Conservation (phyloP, 805 yeast genomes). For the Wickerhamiella bombiphila region DNA sequence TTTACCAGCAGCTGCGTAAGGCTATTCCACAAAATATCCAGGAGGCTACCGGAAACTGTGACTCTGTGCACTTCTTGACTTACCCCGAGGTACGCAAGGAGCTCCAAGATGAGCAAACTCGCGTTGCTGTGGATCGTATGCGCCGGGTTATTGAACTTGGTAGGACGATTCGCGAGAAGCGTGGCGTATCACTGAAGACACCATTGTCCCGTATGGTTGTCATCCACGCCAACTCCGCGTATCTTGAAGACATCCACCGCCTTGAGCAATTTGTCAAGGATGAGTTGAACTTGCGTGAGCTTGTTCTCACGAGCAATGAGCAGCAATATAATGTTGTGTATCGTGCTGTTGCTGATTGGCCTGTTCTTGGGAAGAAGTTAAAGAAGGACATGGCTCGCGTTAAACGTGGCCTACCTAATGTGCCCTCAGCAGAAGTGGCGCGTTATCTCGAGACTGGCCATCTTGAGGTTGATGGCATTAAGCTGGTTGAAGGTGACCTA, state of each 20-base stretch:
- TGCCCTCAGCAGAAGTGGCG: slow-evolving; percentile 74
- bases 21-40: slow-evolving; percentile 27
- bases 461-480: slow-evolving; percentile 78
- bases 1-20: slow-evolving; percentile 63
- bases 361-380: slow-evolving; percentile 91
- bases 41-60: slow-evolving; percentile 30
- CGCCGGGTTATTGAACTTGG: slow-evolving; percentile 94
- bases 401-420: slow-evolving; percentile 77
- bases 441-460: slow-evolving; percentile 55
- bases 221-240: slow-evolving; percentile 61
- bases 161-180: slow-evolving; percentile 93
- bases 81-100: slow-evolving; percentile 76
- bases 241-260: slow-evolving; percentile 62
- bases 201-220: slow-evolving; percentile 83
- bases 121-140: slow-evolving; percentile 84
- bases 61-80: slow-evolving; percentile 88
- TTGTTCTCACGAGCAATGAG: slow-evolving; percentile 82
- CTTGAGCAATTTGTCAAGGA: slow-evolving; percentile 69
- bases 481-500: slow-evolving; percentile 73
- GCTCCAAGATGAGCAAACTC: slow-evolving; percentile 68
- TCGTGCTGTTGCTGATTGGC: slow-evolving; percentile 97
- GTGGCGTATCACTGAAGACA: slow-evolving; percentile 81
- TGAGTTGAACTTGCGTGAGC: slow-evolving; percentile 82
- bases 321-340: slow-evolving; percentile 81
- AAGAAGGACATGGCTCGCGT: slow-evolving; percentile 88